Percentiles rank a stretch among this genome's conserved stretches.
These are phyloP conservation scores for Umbelopsis sp. DNA, from an alignment of 371 early-diverging fungal species.

Conservation along the genomic window DNA sequence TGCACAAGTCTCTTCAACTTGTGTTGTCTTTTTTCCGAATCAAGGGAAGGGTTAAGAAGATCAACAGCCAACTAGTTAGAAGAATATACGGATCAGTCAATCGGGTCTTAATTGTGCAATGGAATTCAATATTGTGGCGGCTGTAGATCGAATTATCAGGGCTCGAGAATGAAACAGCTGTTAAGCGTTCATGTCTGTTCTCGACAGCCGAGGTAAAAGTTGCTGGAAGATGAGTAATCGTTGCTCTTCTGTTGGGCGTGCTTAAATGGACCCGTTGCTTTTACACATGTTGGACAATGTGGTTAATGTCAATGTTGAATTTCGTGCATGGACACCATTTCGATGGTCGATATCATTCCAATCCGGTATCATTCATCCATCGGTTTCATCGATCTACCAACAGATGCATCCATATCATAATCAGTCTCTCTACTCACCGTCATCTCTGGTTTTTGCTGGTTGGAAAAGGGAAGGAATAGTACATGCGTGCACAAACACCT, in stretches of 20 bases:
- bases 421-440: not conserved
- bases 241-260: not conserved
- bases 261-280: not conserved
- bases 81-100: not conserved
- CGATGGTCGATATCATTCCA: not conserved
- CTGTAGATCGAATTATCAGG: too few species aligned
- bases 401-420: not conserved
- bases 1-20: slow-evolving; percentile 99
- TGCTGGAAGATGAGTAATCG: not conserved
- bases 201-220: too few species aligned
- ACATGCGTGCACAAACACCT: not conserved
- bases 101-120: not conserved
- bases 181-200: too few species aligned
- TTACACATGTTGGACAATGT: not conserved
- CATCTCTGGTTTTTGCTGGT: slow-evolving; percentile 14
- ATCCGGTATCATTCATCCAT: not conserved
- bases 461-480: slow-evolving; percentile 3
- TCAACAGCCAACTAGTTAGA: slow-evolving; percentile 92
- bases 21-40: slow-evolving; percentile 93
- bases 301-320: not conserved
- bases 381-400: slow-evolving; percentile 3
- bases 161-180: too few species aligned
- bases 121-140: too few species aligned
- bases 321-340: not conserved
- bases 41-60: slow-evolving; percentile 97